Base-by-base conservation (phyloP, 139 green algal species). In the Pedinophyceae sp. region DNA sequence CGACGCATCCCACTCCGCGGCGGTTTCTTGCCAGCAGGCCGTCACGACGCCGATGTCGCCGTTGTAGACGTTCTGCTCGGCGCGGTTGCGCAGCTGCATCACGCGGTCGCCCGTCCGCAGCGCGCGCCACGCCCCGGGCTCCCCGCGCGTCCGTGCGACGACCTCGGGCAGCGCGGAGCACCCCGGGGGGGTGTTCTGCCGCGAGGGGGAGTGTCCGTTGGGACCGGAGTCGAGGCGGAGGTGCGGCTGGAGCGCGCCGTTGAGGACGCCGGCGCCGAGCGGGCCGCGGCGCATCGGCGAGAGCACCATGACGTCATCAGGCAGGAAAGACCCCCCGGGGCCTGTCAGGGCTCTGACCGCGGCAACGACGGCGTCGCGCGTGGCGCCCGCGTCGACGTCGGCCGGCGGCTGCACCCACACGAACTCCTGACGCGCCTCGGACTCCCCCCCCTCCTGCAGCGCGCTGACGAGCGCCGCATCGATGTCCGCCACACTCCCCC, bases 61-160 rank as follows among this genome's bases (percentile, higher is more conserved):
- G 57, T 93, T 93, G 67, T 73, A 88, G 20, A 93, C 76, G 17
- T 89, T 74, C 40, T 68, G 66, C 18, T 82, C 69, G 18, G 81
- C 79, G 64, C 88, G 67, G 67, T 93, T 93, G 10, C 60, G 48
- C 25, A 62, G 22, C 64, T 93, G 82, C n/a, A 87, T 50, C 15
- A 84, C 81, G 0, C 75, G 45, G 58, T 86, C 80, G 5, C 80
- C 79, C 17, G 75, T 49, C 25, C 74, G 64, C 27, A 77, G 25
- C 34, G 46, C 30, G 19, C n/a, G n/a, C n/a, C n/a, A n/a, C n/a
- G n/a, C n/a, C n/a, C n/a, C n/a, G n/a, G n/a, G n/a, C n/a, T n/a
- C n/a, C n/a, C n/a, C n/a, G n/a, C n/a, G n/a, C n/a, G n/a, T n/a
- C n/a, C n/a, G n/a, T n/a, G n/a, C n/a, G n/a, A n/a, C n/a, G n/a